Evolutionary conservation across 2,329 filamentous ascomycete species (phyloP).

Genomic region (Pezicula carpinea): DNA sequence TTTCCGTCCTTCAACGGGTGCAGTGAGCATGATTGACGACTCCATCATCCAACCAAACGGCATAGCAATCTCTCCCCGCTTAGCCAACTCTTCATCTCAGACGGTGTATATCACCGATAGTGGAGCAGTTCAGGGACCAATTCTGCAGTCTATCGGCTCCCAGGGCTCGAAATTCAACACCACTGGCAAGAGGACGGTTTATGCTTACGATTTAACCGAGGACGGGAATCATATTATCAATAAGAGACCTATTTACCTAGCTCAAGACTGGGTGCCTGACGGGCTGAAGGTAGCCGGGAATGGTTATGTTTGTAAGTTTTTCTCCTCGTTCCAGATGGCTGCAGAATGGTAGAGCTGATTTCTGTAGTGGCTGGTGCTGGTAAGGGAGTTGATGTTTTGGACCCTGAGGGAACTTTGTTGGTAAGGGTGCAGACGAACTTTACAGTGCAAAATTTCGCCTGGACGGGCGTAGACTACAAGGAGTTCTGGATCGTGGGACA

Average conservation of each 20-base stretch:
- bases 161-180: conserved; percentile 29
- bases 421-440: conserved; percentile 38
- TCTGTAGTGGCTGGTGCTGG: conserved; percentile 33
- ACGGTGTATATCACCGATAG: conserved; percentile 37
- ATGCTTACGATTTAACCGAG: conserved; percentile 34
- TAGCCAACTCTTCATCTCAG: conserved; percentile 5
- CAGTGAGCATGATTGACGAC: conserved; percentile 33
- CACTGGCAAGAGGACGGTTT: conserved; percentile 30
- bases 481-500: conserved; percentile 37
- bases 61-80: conserved; percentile 34
- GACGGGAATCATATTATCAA: conserved; percentile 31
- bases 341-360: background rate
- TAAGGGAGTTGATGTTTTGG: conserved; percentile 35
- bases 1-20: conserved; percentile 30
- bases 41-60: conserved; percentile 37
- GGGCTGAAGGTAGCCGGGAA: conserved; percentile 37
- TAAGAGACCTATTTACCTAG: conserved; percentile 35
- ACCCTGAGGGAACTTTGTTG: conserved; percentile 32
- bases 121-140: conserved; percentile 23
- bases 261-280: conserved; percentile 35
- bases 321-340: background rate
- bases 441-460: conserved; percentile 39
- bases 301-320: conserved; percentile 24
- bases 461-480: conserved; percentile 33
- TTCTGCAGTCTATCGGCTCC: conserved; percentile 21